A percentile compares a stretch with the other conserved stretches of the same genome.
phyloP scores from a whole-genome alignment of 352 stramenopile species.

The Globisporangium splendens region DNA sequence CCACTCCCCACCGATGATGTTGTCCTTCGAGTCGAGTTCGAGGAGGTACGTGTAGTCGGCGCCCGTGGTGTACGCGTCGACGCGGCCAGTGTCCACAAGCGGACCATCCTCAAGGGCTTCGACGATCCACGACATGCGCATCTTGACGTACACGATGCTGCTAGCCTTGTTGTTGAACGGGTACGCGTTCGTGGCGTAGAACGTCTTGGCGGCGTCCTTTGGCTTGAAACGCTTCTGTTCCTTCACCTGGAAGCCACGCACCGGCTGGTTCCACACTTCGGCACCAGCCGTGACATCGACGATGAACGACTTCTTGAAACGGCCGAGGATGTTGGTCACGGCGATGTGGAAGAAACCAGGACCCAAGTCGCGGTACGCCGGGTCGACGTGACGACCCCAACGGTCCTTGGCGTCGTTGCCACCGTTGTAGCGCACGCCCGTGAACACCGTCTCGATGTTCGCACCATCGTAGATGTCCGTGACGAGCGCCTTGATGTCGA shows the following conservation, averaged over 20 bases:
- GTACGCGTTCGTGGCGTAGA: slow-evolving; percentile 10
- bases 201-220: not conserved
- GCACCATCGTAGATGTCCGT: not conserved
- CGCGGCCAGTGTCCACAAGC: slow-evolving; percentile 10
- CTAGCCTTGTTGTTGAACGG: slow-evolving; percentile 15
- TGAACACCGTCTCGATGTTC: slow-evolving; percentile 4
- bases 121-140: slow-evolving; percentile 14
- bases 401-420: slow-evolving; percentile 1
- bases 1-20: slow-evolving; percentile 20
- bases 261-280: slow-evolving; percentile 19
- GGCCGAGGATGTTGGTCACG: slow-evolving; percentile 13
- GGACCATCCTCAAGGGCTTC: slow-evolving; percentile 11
- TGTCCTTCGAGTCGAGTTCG: slow-evolving; percentile 14
- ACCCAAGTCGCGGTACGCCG: slow-evolving; percentile 3
- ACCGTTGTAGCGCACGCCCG: slow-evolving; percentile 3
- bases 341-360: slow-evolving; percentile 18
- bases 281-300: slow-evolving; percentile 10
- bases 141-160: slow-evolving; percentile 15
- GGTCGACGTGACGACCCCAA: not conserved
- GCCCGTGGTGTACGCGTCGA: slow-evolving; percentile 6
- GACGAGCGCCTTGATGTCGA: slow-evolving; percentile 11
- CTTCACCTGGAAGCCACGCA: slow-evolving; percentile 14
- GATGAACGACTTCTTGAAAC: slow-evolving; percentile 10
- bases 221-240: not conserved
- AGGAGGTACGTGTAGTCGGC: slow-evolving; percentile 16